A percentile compares a stretch with the other conserved stretches of the same genome.
These are phyloP conservation scores for Larix kaempferi DNA, from an alignment of 75 land plant genomes.

Conservation along the genomic window DNA sequence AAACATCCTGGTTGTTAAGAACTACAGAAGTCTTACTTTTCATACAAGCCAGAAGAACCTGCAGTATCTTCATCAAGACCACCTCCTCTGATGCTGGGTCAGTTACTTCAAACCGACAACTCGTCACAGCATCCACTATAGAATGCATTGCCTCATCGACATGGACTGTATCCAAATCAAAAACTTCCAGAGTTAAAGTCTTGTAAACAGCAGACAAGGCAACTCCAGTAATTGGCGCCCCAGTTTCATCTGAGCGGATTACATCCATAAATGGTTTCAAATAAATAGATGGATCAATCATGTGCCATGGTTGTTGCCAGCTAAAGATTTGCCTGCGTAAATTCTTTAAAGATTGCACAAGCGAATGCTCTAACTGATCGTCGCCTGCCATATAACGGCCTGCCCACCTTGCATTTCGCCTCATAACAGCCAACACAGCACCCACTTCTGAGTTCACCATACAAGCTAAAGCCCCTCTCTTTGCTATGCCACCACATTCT, in stretches of 20 bases:
- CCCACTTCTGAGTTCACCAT: conserved; percentile 86
- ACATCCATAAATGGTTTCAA: conserved; percentile 93
- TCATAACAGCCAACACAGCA: conserved; percentile 90
- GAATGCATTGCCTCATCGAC: conserved; percentile 77
- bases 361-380: conserved; percentile 79
- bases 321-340: conserved; percentile 64
- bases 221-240: conserved; percentile 86
- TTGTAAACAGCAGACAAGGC: conserved; percentile 89
- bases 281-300: conserved; percentile 70
- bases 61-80: conserved; percentile 94
- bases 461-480: conserved; percentile 72
- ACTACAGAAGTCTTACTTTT: conserved; percentile 61
- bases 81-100: conserved; percentile 98
- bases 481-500: conserved; percentile 31
- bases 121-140: conserved; percentile 92
- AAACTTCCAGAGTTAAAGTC: conserved; percentile 67
- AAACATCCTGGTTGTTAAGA: conserved; percentile 87
- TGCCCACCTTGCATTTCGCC: conserved; percentile 91
- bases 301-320: conserved; percentile 69
- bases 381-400: conserved; percentile 80
- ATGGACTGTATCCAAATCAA: conserved; percentile 60
- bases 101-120: conserved; percentile 91
- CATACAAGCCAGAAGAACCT: conserved; percentile 90
- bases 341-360: conserved; percentile 72
- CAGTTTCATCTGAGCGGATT: conserved; percentile 88